phyloP scores from a whole-genome alignment of 768 basidiomycete genomes.

The Boletus rufocinnamomeus region DNA sequence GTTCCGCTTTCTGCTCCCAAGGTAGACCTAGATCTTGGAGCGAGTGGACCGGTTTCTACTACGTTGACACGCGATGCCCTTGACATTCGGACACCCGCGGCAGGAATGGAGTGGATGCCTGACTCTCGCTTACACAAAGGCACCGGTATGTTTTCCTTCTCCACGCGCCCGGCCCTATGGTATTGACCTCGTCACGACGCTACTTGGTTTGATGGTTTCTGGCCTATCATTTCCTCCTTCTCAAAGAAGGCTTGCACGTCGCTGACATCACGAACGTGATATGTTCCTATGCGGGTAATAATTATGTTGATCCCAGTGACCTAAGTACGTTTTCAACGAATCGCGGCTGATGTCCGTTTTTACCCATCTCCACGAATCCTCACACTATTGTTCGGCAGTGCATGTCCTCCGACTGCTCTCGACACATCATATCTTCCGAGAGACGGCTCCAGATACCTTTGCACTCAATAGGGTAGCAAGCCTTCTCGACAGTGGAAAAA shows the following conservation, averaged over 20 bases:
- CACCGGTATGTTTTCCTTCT: constrained; percentile 10
- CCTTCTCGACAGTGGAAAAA: constrained; percentile 67
- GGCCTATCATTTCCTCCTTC: neutral
- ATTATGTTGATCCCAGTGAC: constrained; percentile 22
- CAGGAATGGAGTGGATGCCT: neutral
- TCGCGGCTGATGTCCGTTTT: neutral
- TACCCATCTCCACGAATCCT: neutral
- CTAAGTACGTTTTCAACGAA: constrained; percentile 14
- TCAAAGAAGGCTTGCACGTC: constrained; percentile 23
- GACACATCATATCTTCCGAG: constrained; percentile 74
- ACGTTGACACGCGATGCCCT: neutral
- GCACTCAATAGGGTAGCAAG: constrained; percentile 70
- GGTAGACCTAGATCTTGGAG: neutral
- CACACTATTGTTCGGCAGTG: constrained; percentile 39
- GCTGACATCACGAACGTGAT: constrained; percentile 26
- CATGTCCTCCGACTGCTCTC: constrained; percentile 76
- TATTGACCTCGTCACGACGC: neutral
- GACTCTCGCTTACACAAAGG: neutral
- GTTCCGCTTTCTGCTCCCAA: neutral
- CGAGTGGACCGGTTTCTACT: too few species aligned
- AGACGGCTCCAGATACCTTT: constrained; percentile 71
- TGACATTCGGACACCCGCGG: neutral
- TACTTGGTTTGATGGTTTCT: neutral
- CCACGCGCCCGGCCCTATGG: neutral
- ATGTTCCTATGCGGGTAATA: constrained; percentile 16